Base-by-base conservation (phyloP, 2,329 filamentous ascomycete genomes). In the Scedosporium boydii region DNA sequence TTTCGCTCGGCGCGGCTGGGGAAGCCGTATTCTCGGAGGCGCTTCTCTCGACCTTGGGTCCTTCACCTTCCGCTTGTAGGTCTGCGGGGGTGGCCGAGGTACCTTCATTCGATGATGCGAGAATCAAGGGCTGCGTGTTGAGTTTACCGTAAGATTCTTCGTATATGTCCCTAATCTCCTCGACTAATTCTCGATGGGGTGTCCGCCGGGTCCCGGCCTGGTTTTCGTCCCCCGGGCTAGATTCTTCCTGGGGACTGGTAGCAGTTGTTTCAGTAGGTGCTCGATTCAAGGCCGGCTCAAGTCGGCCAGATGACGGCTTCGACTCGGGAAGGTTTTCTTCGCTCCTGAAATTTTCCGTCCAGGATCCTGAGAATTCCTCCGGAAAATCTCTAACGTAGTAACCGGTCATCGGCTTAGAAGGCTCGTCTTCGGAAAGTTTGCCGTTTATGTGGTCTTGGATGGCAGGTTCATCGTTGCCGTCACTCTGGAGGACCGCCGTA, bases 371-470 rank as follows among this genome's bases (percentile, higher is more conserved):
- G 18, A 61, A 61, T 3, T 61, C 59, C 21, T 61, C 59, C 7
- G 59, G 59, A 27, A 61, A 61, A 34, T 61, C 59, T 27, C 38
- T 3, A 3, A 61, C 21, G 10, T 61, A 61, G 34, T 56, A 55
- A 2, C 59, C 59, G n/a, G 59, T 55, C 48, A 61, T 16, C 6
- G 55, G 23, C 4, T 41, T 34, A 16, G n/a, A 34, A 16, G 26
- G 14, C 27, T 41, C 12, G 27, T 34, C 55, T 38, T 34, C 21
- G 14, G 27, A n/a, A 41, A 38, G 23, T 44, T 57, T 26, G n/a
- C 16, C 26, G 7, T 57, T n/a, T 57, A n/a, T 16, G 7, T 59
- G 14, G 56, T 23, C n/a, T 18, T n/a, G 56, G 34, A 38, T 27
- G 18, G 3, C 23, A 3, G 51, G 18, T 18, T 23, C 51, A 55